Evolutionary conservation across 1,284 basidiomycete species (phyloP).

Genomic region (Limonomyces culmigenus): DNA sequence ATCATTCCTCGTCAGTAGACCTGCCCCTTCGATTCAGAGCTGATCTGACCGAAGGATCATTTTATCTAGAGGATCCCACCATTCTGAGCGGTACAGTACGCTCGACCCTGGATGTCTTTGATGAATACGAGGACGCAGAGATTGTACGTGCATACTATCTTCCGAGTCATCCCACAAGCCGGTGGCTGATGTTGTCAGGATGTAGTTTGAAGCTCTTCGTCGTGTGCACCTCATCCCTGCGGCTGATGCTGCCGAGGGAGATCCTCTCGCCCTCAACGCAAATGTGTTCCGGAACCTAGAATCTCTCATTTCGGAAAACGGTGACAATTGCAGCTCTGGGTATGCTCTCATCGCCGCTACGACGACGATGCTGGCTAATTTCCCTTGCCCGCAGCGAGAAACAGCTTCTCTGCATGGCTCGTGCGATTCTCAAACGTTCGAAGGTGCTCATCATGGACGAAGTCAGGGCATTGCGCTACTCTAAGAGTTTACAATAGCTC

Average conservation of each 20-base stretch:
- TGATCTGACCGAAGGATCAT: not conserved
- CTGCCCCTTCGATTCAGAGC: not conserved
- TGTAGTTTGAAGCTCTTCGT: conserved; percentile 76
- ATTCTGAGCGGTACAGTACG: conserved; percentile 80
- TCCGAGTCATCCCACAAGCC: no score
- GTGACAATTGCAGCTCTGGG: conserved; percentile 92
- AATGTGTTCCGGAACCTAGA: conserved; percentile 83
- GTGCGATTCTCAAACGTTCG: conserved; percentile 63
- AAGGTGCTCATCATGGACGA: conserved; percentile 73
- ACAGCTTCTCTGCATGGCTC: conserved; percentile 72
- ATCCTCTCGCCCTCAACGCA: conserved; percentile 38
- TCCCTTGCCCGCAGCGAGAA: conserved; percentile 36
- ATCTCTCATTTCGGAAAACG: conserved; percentile 71
- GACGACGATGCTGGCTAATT: not conserved
- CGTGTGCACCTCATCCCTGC: conserved; percentile 75
- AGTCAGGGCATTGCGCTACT: conserved; percentile 26
- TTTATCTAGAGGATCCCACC: conserved; percentile 62
- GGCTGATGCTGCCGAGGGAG: conserved; percentile 33
- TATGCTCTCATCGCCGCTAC: conserved; percentile 17
- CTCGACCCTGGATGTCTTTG: conserved; percentile 81
- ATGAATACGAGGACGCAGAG: conserved; percentile 74
- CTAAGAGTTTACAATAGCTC: no score
- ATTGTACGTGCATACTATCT: conserved; percentile 35
- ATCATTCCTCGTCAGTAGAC: conserved; percentile 74
- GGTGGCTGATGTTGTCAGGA: no score